These are phyloP conservation scores for Fusarium equiseti DNA, from an alignment of 2,329 filamentous ascomycete species.

Conservation along the genomic window DNA sequence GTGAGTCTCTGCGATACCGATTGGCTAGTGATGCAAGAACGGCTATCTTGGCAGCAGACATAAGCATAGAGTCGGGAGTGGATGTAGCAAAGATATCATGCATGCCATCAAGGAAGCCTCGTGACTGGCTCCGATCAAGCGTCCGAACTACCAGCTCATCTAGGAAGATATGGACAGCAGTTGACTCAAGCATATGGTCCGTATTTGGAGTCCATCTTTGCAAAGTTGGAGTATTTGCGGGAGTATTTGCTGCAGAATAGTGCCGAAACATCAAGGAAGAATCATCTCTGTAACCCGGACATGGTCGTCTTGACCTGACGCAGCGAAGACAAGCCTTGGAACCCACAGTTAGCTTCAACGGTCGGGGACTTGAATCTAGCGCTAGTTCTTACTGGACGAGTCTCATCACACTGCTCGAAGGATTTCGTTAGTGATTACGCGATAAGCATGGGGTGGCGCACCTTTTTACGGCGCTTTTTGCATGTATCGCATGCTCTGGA, in stretches of 20 bases:
- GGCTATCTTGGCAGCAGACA: conserved; percentile 13
- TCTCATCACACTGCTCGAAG: conserved; percentile 7
- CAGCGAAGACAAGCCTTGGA: conserved; percentile 15
- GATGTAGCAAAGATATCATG: conserved; percentile 5
- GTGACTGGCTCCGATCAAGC: background rate
- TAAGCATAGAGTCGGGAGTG: background rate
- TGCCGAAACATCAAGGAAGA: conserved; percentile 10
- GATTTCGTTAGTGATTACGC: background rate
- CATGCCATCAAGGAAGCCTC: conserved; percentile 19
- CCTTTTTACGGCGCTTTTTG: conserved; percentile 26
- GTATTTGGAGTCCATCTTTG: conserved; percentile 3
- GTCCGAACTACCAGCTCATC: conserved; percentile 3
- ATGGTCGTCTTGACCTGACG: background rate
- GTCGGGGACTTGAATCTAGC: background rate
- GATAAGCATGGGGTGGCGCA: background rate
- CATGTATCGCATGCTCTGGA: conserved; percentile 13
- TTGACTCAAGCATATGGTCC: background rate
- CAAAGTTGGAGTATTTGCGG: background rate
- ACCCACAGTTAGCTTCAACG: background rate
- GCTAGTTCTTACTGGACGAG: conserved; percentile 22
- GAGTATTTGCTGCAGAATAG: background rate
- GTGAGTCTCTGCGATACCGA: background rate
- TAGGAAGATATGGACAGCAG: conserved; percentile 7
- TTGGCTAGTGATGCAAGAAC: conserved; percentile 15
- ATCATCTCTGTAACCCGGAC: conserved; percentile 16